Base-by-base conservation (phyloP, 1,284 basidiomycete genomes). In the Apiotrichum brassicae region DNA sequence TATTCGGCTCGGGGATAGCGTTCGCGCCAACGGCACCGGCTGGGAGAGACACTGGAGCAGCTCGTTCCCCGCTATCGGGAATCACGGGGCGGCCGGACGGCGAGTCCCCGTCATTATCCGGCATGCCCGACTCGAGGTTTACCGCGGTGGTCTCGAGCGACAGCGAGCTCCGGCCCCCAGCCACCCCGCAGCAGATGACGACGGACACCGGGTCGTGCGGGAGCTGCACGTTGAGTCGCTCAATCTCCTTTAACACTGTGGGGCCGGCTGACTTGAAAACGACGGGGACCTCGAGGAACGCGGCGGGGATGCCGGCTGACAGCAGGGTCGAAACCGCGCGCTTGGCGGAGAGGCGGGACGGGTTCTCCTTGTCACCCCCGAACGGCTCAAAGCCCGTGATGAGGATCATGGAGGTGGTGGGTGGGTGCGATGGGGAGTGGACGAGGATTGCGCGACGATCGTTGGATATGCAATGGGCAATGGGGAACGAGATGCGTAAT, bases 311-410 rank as follows among this genome's bases (percentile, higher is more conserved):
- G 40, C 49, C 47, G 1, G 32, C 32, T 3, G 32, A 32, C 23
- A 37, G 46, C 16, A 56, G 51, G 13, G 30, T 28, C 2, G 24
- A 37, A 3, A 48, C 51, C 16, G 54, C 54, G 18, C 23, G 37
- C 6, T 32, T 39, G 7, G 48, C 54, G 6, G 45, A 19, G 1
- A 38, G 42, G 11, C 38, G 45, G 5, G 50, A 49, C 5, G 54
- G 54, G 54, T 56, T 56, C 37, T 47, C 46, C 14, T 41, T 24
- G 40, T 47, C 50, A 20, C 43, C 42, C 19, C 48, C 54, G 28
- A 56, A 56, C 6, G 54, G 54, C 33, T 46, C 54, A 6, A 56
- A 56, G 34, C 54, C 54, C 6, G 54, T 56, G 11, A 56, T 49
- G 37, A 56, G 42, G 34, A 56, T 46, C 40, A 49, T 40, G 35